Base-by-base conservation (phyloP, 306 rosid genomes). In the Senna siamea region DNA sequence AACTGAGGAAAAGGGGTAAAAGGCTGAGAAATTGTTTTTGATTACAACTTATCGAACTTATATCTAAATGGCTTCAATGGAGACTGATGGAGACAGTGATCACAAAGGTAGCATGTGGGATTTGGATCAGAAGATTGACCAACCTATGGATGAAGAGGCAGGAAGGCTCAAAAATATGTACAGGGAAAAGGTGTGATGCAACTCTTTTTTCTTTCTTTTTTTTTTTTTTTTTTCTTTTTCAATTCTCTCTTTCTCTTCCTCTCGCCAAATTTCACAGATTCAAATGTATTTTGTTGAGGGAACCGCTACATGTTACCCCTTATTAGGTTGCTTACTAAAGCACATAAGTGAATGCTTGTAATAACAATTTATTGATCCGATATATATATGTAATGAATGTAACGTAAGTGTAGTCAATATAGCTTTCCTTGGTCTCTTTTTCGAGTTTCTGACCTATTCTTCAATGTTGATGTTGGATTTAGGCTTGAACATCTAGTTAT, bases 61-160 rank as follows among this genome's bases (percentile, higher is more conserved):
- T 71, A 32, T 61, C 69, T 19, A 76, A 78, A 93, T 88, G 96
- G 82, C 72, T 79, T 88, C 93, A 64, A 15, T 72, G 47, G 97
- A 83, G 76, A 81, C 60, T 54, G 85, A 77, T 76, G 88, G 73
- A 23, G 92, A 83, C 0, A 56, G 15, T 66, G 67, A 78, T 52
- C 71, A 60, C 83, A 78, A 61, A 78, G 98, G 97, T 44, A 85
- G 88, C 47, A 93, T 93, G 93, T 93, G 97, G 98, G 91, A 56
- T 87, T 84, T 93, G 82, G 91, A 90, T 57, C 94, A 87, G 85
- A 93, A 87, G 85, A 83, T 93, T 17, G 98, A 93, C 69, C 92
- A 93, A 69, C 86, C 98, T 60, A 93, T 93, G 98, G 98, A 93
- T 59, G 97, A 86, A 79, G 98, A 93, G 77, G 98, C 88, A 11